A percentile compares a stretch with the other conserved stretches of the same genome.
Evolutionary conservation across 164 flowering plant genomes (phyloP).

Genomic region (Nymphaea colorata): DNA sequence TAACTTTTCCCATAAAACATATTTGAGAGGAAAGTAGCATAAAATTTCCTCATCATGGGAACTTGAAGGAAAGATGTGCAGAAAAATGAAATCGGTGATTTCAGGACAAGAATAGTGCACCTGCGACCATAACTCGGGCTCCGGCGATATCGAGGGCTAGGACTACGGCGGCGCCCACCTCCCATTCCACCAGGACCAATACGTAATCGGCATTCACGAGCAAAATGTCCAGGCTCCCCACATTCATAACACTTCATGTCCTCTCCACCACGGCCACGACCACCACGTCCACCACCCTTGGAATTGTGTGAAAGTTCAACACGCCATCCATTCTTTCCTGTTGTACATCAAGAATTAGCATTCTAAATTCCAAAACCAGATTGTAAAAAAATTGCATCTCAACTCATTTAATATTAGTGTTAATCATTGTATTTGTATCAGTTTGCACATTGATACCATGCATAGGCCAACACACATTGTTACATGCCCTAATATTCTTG

Average conservation of each 20-base stretch:
- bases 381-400: too few species aligned
- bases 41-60: too few species aligned
- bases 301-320: slow-evolving; percentile 91
- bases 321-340: slow-evolving; percentile 95
- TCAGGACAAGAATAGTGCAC: slow-evolving; percentile 16
- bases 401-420: too few species aligned
- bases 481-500: too few species aligned
- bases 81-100: too few species aligned
- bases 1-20: too few species aligned
- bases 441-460: too few species aligned
- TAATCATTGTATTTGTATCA: too few species aligned
- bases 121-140: slow-evolving; percentile 95
- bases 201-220: slow-evolving; percentile 77
- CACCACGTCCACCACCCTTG: slow-evolving; percentile 54
- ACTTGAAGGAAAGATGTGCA: too few species aligned
- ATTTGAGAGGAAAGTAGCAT: too few species aligned
- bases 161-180: slow-evolving; percentile 65
- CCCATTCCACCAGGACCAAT: slow-evolving; percentile 39
- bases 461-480: too few species aligned
- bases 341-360: neutral
- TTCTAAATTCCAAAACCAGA: too few species aligned
- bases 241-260: slow-evolving; percentile 93
- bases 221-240: slow-evolving; percentile 97
- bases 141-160: slow-evolving; percentile 51
- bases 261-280: slow-evolving; percentile 68